Base-by-base conservation (phyloP, 2,329 filamentous ascomycete species). In the Diaporthe sp. region DNA sequence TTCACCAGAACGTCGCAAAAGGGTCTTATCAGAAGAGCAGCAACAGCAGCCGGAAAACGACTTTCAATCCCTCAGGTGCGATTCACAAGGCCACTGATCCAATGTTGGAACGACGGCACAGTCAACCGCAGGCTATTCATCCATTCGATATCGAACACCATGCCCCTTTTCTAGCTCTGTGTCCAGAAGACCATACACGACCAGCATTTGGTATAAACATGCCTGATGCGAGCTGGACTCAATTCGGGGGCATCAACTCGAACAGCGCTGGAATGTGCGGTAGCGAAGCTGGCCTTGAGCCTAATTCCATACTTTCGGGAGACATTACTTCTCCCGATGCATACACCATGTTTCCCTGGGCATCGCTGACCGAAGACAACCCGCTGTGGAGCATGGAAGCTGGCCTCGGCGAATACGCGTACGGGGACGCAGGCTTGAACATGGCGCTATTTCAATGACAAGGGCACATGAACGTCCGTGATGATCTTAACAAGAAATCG, bases 391-490 rank as follows among this genome's bases (percentile, higher is more conserved):
- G 15, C 13, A 64, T 64, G 40, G 60, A 64, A 13, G 40, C 25
- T 30, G 40, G 60, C 4, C 60, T 64, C 2, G 60, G 60, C 1
- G 60, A 64, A 33, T 64, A 64, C 17, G 40, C 60, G 10, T 64
- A 64, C 17, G 40, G 60, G 4, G 60, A 64, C 10, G 40, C 60
- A 19, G 17, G 60, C 10, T 47, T 64, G 0, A 64, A 45, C 12
- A 30, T 64, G 58, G 19, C 60, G 17, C 9, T 64, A 2, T 64
- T 64, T 13, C 60, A 64, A 47, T 64, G 25, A 64, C 38, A n/a
- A 19, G 4, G 22, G 19, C 1, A 25, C 13, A 15, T 15, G 5
- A n/a, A 0, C 2, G 2, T 17, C 19, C 19, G 22, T 9, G 10
- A 19, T 50, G 30, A 35, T 22, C 42, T n/a, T 1, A 4, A 35